Evolutionary conservation across 2,329 filamentous ascomycete species (phyloP), one percentile per base, ranked within the genome.

Genomic region (Metarhizium brunneum): DNA sequence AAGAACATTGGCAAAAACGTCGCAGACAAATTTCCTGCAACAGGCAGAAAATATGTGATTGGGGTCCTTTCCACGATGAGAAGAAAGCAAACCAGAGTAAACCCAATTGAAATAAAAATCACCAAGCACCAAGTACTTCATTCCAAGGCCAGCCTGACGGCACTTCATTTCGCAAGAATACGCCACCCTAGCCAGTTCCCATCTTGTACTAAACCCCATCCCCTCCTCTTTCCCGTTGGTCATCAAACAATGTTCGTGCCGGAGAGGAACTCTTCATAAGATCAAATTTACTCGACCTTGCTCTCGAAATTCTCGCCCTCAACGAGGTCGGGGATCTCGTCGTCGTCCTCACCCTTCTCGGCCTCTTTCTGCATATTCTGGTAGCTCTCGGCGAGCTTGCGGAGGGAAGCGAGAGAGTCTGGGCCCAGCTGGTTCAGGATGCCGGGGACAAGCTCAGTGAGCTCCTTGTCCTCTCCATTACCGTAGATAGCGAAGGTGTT

Each of bases 401-500:
- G 90, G 70, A 99, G 90, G 61, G 91, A 96, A 59, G 94, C 94
- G 58, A 99, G 88, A 62, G 90, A 96, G 82, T 99, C 94, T 69
- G 94, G 94, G 69, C 94, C 94, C 62, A 99, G 90, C 82, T 99
- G 94, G 87, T 97, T 99, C 62, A 99, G 89, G 78, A 99, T 99
- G 63, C 94, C 94, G 68, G 94, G 94, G 64, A 99, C 94, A 68
- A 99, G 91, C 82, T 99, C 94, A 61, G 94, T 99, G 65, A 99
- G 89, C 81, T 99, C 94, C 85, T 99, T 99, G 80, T 99, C 94
- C 81, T 99, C 94, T 64, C 92, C 94, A 75, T 90, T 87, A 67
- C 94, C 94, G 82, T 97, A 99, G 81, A 99, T 95, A 78, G 94
- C 94, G 76, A 97, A 99, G 75, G 94, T 99, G 86, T 99, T 99